Conservation (phyloP, 2,329 filamentous ascomycete species). For the Sphaceloma murrayae region DNA sequence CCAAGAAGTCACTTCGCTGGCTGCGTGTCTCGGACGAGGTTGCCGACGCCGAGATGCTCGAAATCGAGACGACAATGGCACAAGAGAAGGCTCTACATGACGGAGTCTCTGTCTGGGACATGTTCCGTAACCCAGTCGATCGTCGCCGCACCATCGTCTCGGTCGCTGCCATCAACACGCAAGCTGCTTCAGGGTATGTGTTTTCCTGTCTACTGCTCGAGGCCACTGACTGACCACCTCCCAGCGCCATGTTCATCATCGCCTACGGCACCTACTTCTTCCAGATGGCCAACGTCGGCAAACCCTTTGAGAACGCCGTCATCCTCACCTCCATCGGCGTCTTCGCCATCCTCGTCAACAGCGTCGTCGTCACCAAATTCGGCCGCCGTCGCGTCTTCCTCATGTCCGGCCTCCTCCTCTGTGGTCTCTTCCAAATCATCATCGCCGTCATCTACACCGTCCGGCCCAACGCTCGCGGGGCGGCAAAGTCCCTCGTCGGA, state of each 20-base stretch:
- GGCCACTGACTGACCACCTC: background rate
- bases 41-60: slow-evolving; percentile 20
- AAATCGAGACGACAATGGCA: slow-evolving; percentile 29
- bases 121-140: slow-evolving; percentile 30
- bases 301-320: slow-evolving; percentile 49
- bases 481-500: slow-evolving; percentile 43
- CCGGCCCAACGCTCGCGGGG: slow-evolving; percentile 28
- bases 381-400: slow-evolving; percentile 48
- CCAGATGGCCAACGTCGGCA: slow-evolving; percentile 47
- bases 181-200: slow-evolving; percentile 32
- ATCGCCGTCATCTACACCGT: slow-evolving; percentile 45
- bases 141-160: slow-evolving; percentile 30
- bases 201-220: slow-evolving; percentile 19
- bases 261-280: slow-evolving; percentile 52
- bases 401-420: slow-evolving; percentile 42
- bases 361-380: slow-evolving; percentile 42
- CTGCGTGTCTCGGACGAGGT: slow-evolving; percentile 19
- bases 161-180: slow-evolving; percentile 29
- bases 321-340: slow-evolving; percentile 47
- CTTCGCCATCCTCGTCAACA: slow-evolving; percentile 47
- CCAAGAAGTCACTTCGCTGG: slow-evolving; percentile 20
- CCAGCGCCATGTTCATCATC: slow-evolving; percentile 8
- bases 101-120: slow-evolving; percentile 28
- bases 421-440: slow-evolving; percentile 46
- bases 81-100: slow-evolving; percentile 27